A percentile compares a stretch with the other conserved stretches of the same genome.
phyloP scores from a whole-genome alignment of 2,329 filamentous ascomycete species.

The Microcyclospora tardicrescens region DNA sequence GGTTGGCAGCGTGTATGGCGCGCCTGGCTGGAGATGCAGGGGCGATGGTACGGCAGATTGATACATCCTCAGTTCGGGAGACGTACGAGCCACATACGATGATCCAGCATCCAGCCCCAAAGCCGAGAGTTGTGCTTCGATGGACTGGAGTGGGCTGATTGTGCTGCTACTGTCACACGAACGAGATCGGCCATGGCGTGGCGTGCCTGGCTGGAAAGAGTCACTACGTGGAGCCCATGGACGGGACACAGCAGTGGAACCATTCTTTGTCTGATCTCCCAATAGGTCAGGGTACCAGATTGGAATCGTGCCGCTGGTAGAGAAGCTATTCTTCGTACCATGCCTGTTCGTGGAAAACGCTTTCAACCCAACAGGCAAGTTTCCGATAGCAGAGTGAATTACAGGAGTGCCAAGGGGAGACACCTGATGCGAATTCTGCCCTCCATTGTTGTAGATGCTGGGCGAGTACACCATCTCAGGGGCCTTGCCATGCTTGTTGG shows the following conservation, averaged over 20 bases:
- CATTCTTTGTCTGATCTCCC: slow-evolving; percentile 4
- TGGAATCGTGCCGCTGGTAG: slow-evolving; percentile 6
- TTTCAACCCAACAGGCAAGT: too few relatives aligned
- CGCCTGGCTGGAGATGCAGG: too few relatives aligned
- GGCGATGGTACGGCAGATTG: too few relatives aligned
- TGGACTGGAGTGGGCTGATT: slow-evolving; percentile 1
- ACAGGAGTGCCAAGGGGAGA: too few relatives aligned
- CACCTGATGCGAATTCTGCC: too few relatives aligned
- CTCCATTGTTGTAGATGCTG: slow-evolving; percentile 14
- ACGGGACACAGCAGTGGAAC: slow-evolving; percentile 1
- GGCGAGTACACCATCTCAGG: slow-evolving; percentile 13
- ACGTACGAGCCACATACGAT: too few relatives aligned
- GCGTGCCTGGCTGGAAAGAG: neutral
- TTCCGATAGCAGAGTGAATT: too few relatives aligned
- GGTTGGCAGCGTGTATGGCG: too few relatives aligned
- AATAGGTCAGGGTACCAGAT: slow-evolving; percentile 9
- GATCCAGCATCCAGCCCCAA: too few relatives aligned
- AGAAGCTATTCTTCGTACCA: slow-evolving; percentile 2
- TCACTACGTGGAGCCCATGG: neutral
- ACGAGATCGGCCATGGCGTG: slow-evolving; percentile 6
- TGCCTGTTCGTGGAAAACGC: neutral
- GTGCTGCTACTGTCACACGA: slow-evolving; percentile 5
- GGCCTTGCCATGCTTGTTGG: slow-evolving; percentile 9
- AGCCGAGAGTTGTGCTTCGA: neutral
- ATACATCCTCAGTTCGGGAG: too few relatives aligned